phyloP scores from a whole-genome alignment of 2,329 filamentous ascomycete genomes.

The Calonectria fujianensis region DNA sequence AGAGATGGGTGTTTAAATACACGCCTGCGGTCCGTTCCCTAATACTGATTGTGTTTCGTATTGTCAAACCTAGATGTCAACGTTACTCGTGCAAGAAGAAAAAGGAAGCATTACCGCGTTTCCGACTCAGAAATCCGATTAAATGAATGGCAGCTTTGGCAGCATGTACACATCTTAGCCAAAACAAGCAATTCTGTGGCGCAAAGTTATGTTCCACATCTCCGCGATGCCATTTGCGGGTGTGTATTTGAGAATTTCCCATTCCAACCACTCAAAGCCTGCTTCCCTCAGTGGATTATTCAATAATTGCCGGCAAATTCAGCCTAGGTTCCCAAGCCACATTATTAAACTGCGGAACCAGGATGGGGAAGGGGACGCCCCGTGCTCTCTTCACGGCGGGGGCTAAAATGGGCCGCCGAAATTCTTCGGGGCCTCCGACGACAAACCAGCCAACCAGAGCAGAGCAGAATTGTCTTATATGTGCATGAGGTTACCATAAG shows the following conservation, averaged over 20 bases:
- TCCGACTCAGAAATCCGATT: neutral
- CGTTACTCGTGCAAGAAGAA: neutral
- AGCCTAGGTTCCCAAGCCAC: neutral
- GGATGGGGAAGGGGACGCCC: neutral
- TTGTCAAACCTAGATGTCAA: neutral
- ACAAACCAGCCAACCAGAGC: neutral
- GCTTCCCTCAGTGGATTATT: neutral
- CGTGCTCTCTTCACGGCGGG: slow-evolving; percentile 2
- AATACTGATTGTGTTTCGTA: neutral
- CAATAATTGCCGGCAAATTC: neutral
- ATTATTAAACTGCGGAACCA: slow-evolving; percentile 7
- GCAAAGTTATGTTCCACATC: neutral
- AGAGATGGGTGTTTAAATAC: neutral
- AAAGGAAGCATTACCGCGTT: neutral
- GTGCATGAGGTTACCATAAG: neutral
- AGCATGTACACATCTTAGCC: neutral
- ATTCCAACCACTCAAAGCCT: neutral
- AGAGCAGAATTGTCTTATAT: neutral
- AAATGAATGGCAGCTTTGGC: neutral
- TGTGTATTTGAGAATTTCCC: neutral
- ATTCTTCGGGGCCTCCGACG: neutral
- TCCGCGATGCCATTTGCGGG: neutral
- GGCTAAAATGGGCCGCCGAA: neutral
- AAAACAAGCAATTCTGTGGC: neutral
- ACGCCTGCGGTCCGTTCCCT: neutral